Base-by-base conservation (phyloP, 192 early-diverging fungal species). In the Helicostylum pulchrum region DNA sequence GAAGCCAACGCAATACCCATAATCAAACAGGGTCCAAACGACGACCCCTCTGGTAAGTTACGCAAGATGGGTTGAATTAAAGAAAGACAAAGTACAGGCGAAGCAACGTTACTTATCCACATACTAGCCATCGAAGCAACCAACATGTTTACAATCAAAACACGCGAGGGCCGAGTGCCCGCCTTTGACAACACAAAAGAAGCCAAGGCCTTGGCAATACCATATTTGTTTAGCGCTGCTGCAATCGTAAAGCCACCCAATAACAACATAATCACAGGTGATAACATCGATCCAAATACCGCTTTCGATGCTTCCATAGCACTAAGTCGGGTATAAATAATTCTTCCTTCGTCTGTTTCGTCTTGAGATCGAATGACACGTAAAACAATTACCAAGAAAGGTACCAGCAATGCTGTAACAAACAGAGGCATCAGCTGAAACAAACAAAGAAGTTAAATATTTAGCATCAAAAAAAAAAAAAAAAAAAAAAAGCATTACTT, bases 21-120 rank as follows among this genome's bases (percentile, higher is more conserved):
- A 46, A 98, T 91, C 21, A 98, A 83, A 61, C 89, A 91, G 21
- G 85, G 89, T n/a, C 82, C 92, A 78, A 95, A 98, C 0, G 86
- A 68, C n/a, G 85, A 90, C 63, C 80, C 76, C 15, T 70, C 77
- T 3, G 94, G 93, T 19, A 98, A 75, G 30, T 91, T 96, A 65
- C 94, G 88, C 39, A 98, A 83, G 39, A 96, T 98, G 20, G 95
- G 95, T 81, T 89, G 86, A 67, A 95, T 90, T 59, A 98, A 77
- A 46, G 92, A 93, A 64, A 98, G 95, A 77, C 94, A 98, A 7
- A 98, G 79, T 15, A 96, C 96, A n/a, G 96, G 96, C 14, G 96
- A 94, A 2, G 96, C 96, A 4, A 98, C 96, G 67, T 98, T 98
- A 53, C 85, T 88, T 62, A 98, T 98, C 96, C 93, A 95, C 96